phyloP scores from a whole-genome alignment of 192 early-diverging fungal species.

The Polychytrium aggregatum region DNA sequence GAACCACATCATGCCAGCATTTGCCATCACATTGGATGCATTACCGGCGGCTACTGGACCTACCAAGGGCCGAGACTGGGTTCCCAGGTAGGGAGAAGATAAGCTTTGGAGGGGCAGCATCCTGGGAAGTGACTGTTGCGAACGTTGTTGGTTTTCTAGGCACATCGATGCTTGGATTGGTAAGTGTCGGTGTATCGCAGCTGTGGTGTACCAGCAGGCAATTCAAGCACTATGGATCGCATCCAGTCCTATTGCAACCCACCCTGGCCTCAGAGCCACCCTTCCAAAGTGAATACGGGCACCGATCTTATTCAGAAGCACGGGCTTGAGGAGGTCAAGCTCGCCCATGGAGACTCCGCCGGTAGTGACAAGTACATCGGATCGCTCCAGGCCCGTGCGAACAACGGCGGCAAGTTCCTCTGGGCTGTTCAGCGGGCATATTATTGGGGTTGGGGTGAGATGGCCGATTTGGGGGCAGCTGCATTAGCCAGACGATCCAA shows the following conservation, averaged over 20 bases:
- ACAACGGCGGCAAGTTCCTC: slow-evolving; percentile 38
- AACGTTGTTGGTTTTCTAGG: slow-evolving; percentile 88
- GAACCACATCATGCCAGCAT: background rate
- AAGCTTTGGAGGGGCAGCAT: slow-evolving; percentile 30
- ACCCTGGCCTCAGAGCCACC: slow-evolving; percentile 84
- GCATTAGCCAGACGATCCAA: too few relatives aligned
- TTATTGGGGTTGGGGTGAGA: too few relatives aligned
- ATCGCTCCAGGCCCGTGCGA: slow-evolving; percentile 22
- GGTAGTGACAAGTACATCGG: slow-evolving; percentile 77
- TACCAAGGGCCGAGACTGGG: slow-evolving; percentile 71
- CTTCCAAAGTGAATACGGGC: slow-evolving; percentile 84
- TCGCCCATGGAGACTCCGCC: slow-evolving; percentile 99
- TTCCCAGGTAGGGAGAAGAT: slow-evolving; percentile 91
- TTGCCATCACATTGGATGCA: too few relatives aligned
- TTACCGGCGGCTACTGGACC: background rate
- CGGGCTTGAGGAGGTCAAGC: slow-evolving; percentile 79
- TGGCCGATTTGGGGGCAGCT: too few relatives aligned
- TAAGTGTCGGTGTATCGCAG: too few relatives aligned
- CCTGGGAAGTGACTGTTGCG: slow-evolving; percentile 49
- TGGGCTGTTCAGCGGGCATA: slow-evolving; percentile 26
- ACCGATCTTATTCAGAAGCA: slow-evolving; percentile 63
- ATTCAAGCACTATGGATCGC: too few relatives aligned
- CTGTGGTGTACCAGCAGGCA: too few relatives aligned
- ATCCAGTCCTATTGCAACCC: too few relatives aligned
- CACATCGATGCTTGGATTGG: too few relatives aligned